Evolutionary conservation across 441 rosid species (phyloP).

Genomic region (Corymbia calophylla): DNA sequence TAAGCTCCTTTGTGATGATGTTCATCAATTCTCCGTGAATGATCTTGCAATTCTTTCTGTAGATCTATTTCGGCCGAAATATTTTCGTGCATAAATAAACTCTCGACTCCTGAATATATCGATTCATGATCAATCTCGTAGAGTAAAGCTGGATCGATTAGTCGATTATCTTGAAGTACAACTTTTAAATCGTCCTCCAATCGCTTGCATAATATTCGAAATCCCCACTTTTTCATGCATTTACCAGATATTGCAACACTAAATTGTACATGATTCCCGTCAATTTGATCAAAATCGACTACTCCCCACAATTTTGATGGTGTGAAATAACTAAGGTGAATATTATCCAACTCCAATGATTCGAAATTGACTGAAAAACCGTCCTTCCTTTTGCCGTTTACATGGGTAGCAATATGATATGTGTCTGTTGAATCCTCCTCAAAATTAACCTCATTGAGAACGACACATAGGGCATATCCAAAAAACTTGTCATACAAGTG

Average conservation of each 20-base stretch:
- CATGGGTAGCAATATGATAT: fast-evolving
- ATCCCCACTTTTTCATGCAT: neutral
- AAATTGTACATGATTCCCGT: fast-evolving
- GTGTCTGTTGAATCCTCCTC: fast-evolving
- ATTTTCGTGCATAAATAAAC: too few relatives aligned
- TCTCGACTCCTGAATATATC: fast-evolving
- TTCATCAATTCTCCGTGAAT: too few relatives aligned
- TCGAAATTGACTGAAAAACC: too few relatives aligned
- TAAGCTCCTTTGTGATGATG: too few relatives aligned
- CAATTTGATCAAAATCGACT: neutral
- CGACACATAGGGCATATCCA: fast-evolving
- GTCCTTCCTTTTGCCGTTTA: fast-evolving
- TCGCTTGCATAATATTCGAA: neutral
- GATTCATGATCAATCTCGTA: neutral
- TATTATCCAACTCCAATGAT: too few relatives aligned
- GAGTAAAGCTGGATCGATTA: too few relatives aligned
- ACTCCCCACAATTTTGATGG: fast-evolving
- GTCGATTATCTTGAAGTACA: fast-evolving
- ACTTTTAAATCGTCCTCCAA: fast-evolving
- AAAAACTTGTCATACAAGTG: too few relatives aligned
- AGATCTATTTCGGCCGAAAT: too few relatives aligned
- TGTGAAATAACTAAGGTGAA: fast-evolving
- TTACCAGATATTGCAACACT: fast-evolving
- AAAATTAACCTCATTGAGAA: fast-evolving
- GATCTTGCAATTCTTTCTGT: too few relatives aligned